Evolutionary conservation across 2,329 filamentous ascomycete species (phyloP), one percentile per base, ranked within the genome.

Genomic region (Hymenoscyphus fructigenus): DNA sequence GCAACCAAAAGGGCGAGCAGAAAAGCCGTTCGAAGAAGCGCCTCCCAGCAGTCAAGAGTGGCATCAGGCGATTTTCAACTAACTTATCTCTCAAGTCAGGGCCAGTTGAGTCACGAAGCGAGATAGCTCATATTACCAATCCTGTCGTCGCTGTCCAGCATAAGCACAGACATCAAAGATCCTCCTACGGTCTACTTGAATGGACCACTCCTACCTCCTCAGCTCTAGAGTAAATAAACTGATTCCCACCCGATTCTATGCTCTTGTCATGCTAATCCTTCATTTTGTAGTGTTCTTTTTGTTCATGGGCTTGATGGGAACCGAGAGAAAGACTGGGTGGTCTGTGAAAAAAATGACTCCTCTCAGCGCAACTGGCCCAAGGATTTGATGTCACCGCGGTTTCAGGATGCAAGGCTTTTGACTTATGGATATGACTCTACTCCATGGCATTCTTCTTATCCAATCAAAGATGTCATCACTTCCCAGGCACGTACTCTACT

Each of bases 381-480:
- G n/a, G 55, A 57, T 36, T 20, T 57, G n/a, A 10, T 57, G 32
- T 36, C 23, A 15, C n/a, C 7, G 26, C 55, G n/a, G 10, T 57
- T 57, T 32, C 55, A 14, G 4, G n/a, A 57, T 15, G 26, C 28
- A 14, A 23, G 55, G 15, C n/a, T 57, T 7, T 32, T 57, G 55
- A 36, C 55, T 36, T 57, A 57, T 15, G 55, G 55, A 36, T 34
- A 32, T 17, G 55, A 57, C 28, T 57, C 55, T 57, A 26, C 55
- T 3, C 28, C 55, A 57, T 57, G 55, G 55, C 26, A 36, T n/a
- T 57, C 55, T 32, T 36, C 55, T 12, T 57, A 57, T 36, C 55
- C 55, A 57, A 57, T 57, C 10, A 57, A 57, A 26, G 55, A 57
- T 36, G 55, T 57, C 12, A 57, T 57, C 29, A 57, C 55, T 32